A percentile compares a stretch with the other conserved stretches of the same genome.
These are phyloP conservation scores for Noccaea caerulescens DNA, from an alignment of 345 rosid genomes.

Conservation along the genomic window DNA sequence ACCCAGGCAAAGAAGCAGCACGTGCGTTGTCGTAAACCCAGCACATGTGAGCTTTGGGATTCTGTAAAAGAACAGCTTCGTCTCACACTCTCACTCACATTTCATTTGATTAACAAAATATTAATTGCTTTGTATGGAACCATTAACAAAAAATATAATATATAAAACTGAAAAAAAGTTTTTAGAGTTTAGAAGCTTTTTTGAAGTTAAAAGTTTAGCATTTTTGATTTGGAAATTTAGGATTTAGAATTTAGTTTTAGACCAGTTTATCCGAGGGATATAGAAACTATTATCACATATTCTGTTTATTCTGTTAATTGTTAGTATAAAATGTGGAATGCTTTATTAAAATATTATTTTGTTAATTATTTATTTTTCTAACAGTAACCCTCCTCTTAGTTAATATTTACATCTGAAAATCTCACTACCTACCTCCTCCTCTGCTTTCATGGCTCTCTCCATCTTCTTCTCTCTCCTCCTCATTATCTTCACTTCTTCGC, in stretches of 20 bases:
- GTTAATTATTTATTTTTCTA: background rate
- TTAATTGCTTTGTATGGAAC: background rate
- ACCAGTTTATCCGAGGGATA: too few relatives aligned
- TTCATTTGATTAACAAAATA: background rate
- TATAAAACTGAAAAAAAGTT: too few relatives aligned
- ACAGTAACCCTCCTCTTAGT: conserved; percentile 3
- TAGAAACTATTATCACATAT: too few relatives aligned
- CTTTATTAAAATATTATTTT: background rate
- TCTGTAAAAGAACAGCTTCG: conserved; percentile 15
- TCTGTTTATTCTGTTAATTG: too few relatives aligned
- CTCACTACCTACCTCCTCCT: conserved; percentile 23
- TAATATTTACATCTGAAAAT: conserved; percentile 8
- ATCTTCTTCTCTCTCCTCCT: background rate
- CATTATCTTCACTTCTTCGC: background rate
- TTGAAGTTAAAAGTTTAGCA: too few relatives aligned
- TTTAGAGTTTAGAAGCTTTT: background rate
- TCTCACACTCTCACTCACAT: background rate
- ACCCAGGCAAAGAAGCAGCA: conserved; percentile 4
- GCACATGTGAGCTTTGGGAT: conserved; percentile 35
- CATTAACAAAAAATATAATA: background rate
- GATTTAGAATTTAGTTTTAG: background rate
- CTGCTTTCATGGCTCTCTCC: conserved; percentile 23
- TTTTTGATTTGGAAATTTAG: too few relatives aligned
- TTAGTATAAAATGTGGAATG: background rate
- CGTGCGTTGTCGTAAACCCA: conserved; percentile 27